Conservation (phyloP, 768 basidiomycete genomes). For the Sarcodon aspratus region DNA sequence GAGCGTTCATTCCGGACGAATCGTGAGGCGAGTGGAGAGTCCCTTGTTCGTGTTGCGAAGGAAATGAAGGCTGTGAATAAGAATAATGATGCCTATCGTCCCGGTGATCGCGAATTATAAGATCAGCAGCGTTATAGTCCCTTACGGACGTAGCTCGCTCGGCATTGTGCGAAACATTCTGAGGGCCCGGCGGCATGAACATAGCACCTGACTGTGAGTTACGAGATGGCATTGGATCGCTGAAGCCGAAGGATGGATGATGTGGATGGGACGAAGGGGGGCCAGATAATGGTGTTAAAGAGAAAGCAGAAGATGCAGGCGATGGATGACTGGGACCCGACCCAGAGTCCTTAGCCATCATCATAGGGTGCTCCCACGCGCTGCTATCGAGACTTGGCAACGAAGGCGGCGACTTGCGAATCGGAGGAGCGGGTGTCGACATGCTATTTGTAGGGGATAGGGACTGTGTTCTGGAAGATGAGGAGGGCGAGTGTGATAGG, state of each 20-base stretch:
- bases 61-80: constrained; percentile 40
- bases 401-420: constrained; percentile 25
- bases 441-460: constrained; percentile 49
- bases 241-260: neutral
- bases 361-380: constrained; percentile 42
- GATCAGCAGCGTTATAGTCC: neutral
- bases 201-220: neutral
- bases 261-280: neutral
- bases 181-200: constrained; percentile 5
- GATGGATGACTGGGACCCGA: constrained; percentile 29
- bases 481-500: constrained; percentile 25
- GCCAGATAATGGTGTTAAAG: neutral
- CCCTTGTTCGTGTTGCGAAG: constrained; percentile 20
- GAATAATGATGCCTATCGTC: constrained; percentile 41
- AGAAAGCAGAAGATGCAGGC: neutral
- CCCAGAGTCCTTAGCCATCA: constrained; percentile 37
- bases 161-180: neutral
- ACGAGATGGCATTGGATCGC: neutral
- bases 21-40: constrained; percentile 15
- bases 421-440: constrained; percentile 19
- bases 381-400: constrained; percentile 35
- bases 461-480: constrained; percentile 46
- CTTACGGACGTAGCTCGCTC: neutral
- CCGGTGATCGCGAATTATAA: constrained; percentile 15
- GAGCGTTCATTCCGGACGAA: constrained; percentile 18